A percentile compares a stretch with the other conserved stretches of the same genome.
Conservation (phyloP, 2,329 filamentous ascomycete species). For the Talaromyces sp. region DNA sequence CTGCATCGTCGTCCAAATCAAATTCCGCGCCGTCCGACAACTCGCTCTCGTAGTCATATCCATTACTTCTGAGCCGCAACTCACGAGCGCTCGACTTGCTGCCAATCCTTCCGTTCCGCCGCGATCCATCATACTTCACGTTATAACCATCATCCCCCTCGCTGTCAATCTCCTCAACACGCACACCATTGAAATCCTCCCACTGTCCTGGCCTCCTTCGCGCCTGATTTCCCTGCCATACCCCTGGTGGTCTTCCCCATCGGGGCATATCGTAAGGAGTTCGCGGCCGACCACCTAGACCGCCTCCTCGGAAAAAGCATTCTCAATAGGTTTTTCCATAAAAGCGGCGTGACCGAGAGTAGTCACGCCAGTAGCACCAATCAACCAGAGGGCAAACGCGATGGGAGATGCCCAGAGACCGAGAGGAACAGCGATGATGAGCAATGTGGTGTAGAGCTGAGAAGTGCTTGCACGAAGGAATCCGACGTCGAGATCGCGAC, state of each 20-base stretch:
- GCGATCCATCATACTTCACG: slow-evolving; percentile 25
- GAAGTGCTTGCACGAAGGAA: slow-evolving; percentile 78
- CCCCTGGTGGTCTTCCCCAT: slow-evolving; percentile 99
- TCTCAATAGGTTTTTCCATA: slow-evolving; percentile 98
- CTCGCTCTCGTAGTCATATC: slow-evolving; percentile 45
- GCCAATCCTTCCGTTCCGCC: slow-evolving; percentile 34
- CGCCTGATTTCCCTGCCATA: slow-evolving; percentile 62
- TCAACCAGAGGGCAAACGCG: slow-evolving; percentile 84
- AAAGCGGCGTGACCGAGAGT: slow-evolving; percentile 92
- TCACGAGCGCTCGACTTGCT: slow-evolving; percentile 28
- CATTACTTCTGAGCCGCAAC: slow-evolving; percentile 35
- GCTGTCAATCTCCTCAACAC: slow-evolving; percentile 40
- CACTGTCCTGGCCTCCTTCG: slow-evolving; percentile 53
- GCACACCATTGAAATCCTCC: slow-evolving; percentile 42
- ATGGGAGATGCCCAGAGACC: slow-evolving; percentile 82
- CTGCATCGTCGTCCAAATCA: slow-evolving; percentile 51
- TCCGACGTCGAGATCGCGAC: slow-evolving; percentile 82
- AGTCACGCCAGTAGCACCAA: slow-evolving; percentile 88
- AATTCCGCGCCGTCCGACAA: slow-evolving; percentile 48
- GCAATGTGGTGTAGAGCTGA: slow-evolving; percentile 87
- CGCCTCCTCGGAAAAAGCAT: slow-evolving; percentile 99
- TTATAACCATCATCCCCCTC: slow-evolving; percentile 45
- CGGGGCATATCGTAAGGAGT: slow-evolving; percentile 86
- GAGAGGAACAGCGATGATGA: slow-evolving; percentile 78
- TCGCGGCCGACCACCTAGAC: slow-evolving; percentile 99